A percentile compares a stretch with the other conserved stretches of the same genome.
These are phyloP conservation scores for Metschnikowia continentalis DNA, from an alignment of 805 yeast genomes.

Conservation along the genomic window DNA sequence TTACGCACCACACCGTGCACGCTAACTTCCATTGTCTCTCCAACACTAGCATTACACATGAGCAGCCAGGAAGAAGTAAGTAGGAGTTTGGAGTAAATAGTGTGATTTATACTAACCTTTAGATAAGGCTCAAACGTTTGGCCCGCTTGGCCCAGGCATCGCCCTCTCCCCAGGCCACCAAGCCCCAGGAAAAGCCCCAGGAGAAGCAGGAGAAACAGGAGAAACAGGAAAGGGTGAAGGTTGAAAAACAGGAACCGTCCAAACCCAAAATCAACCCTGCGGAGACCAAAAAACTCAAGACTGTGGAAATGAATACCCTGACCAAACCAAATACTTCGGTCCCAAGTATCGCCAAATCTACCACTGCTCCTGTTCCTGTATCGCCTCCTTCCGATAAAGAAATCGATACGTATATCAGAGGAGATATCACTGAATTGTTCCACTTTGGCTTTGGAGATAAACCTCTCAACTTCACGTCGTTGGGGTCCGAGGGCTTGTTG, in stretches of 20 bases:
- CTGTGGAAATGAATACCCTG: not conserved
- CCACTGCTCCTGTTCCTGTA: not conserved
- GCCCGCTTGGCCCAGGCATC: slow-evolving; percentile 41
- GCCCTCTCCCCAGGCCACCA: slow-evolving; percentile 4
- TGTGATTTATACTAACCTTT: slow-evolving; percentile 6
- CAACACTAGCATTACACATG: slow-evolving; percentile 8
- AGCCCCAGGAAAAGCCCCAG: not conserved
- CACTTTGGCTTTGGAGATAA: slow-evolving; percentile 23
- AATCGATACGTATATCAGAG: slow-evolving; percentile 39
- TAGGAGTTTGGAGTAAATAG: not conserved
- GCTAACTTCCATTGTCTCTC: not conserved
- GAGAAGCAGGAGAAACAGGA: not conserved
- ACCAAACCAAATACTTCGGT: not conserved
- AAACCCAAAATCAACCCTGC: not conserved
- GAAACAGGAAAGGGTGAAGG: too few relatives aligned
- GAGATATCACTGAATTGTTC: slow-evolving; percentile 35
- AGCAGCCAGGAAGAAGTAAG: slow-evolving; percentile 19
- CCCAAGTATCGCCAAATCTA: not conserved
- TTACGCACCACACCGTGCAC: not conserved
- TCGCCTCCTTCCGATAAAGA: slow-evolving; percentile 15
- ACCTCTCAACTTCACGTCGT: slow-evolving; percentile 18
- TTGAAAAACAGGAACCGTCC: too few relatives aligned
- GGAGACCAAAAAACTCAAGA: slow-evolving; percentile 1
- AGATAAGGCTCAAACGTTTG: slow-evolving; percentile 50
- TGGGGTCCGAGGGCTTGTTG: slow-evolving; percentile 22